A percentile compares a stretch with the other conserved stretches of the same genome.
These are phyloP conservation scores for Cordia subcordata DNA, from an alignment of 257 asterid species.

Conservation along the genomic window DNA sequence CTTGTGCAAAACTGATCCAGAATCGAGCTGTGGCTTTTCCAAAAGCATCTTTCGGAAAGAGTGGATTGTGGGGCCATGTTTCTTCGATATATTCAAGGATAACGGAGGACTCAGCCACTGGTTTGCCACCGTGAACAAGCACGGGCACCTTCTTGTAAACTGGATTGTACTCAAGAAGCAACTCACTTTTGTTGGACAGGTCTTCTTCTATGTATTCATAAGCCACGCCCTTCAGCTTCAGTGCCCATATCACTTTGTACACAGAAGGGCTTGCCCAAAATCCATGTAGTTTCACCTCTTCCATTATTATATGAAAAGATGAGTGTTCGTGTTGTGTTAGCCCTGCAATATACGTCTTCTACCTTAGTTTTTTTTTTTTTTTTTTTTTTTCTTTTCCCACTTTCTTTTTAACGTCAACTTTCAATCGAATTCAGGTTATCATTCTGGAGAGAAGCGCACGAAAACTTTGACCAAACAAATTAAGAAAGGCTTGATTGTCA, in stretches of 20 bases:
- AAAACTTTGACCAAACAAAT: too few species aligned
- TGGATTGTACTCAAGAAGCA: slow-evolving; percentile 20
- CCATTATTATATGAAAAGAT: slow-evolving; percentile 3
- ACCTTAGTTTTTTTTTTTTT: too few species aligned
- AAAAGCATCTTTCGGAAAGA: slow-evolving; percentile 16
- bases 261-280: slow-evolving; percentile 22
- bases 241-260: slow-evolving; percentile 23
- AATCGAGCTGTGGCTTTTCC: slow-evolving; percentile 26
- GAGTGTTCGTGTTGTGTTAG: neutral
- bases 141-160: slow-evolving; percentile 25
- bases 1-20: slow-evolving; percentile 20
- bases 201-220: slow-evolving; percentile 28
- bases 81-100: slow-evolving; percentile 34
- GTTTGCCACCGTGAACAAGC: slow-evolving; percentile 20
- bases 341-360: too few species aligned
- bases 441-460: too few species aligned
- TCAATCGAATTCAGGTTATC: too few species aligned
- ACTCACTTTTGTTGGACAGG: slow-evolving; percentile 21
- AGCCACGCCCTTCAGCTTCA: slow-evolving; percentile 18
- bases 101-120: slow-evolving; percentile 23
- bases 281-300: slow-evolving; percentile 22
- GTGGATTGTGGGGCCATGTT: slow-evolving; percentile 25
- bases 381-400: too few species aligned
- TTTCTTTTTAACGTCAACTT: too few species aligned
- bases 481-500: too few species aligned